Conservation (phyloP, 192 early-diverging fungal genomes). For the Backusella liffmaniae region DNA sequence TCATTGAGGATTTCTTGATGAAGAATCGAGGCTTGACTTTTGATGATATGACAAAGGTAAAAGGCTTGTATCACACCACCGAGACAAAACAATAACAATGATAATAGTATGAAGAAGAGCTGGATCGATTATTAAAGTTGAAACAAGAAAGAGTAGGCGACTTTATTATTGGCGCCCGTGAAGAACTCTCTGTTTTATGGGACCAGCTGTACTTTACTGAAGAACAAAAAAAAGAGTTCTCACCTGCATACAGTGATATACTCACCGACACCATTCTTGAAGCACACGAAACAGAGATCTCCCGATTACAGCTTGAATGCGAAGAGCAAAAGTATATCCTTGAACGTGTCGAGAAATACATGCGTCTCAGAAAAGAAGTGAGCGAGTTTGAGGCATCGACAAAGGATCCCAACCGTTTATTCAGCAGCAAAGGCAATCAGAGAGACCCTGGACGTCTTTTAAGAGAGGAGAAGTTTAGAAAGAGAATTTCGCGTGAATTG, state of each 20-base stretch:
- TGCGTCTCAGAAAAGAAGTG: slow-evolving; percentile 38
- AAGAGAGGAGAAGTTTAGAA: slow-evolving; percentile 51
- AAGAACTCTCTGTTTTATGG: slow-evolving; percentile 39
- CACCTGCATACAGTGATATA: slow-evolving; percentile 2
- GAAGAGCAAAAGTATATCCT: slow-evolving; percentile 44
- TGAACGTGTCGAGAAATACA: slow-evolving; percentile 37
- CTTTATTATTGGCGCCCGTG: slow-evolving; percentile 40
- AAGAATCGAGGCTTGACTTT: slow-evolving; percentile 5
- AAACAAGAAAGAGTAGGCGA: slow-evolving; percentile 41
- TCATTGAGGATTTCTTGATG: neutral
- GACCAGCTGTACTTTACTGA: slow-evolving; percentile 40
- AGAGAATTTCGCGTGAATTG: slow-evolving; percentile 41
- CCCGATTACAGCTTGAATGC: slow-evolving; percentile 32
- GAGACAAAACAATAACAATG: neutral
- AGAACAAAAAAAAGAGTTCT: slow-evolving; percentile 13
- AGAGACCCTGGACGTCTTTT: slow-evolving; percentile 50
- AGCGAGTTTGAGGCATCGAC: slow-evolving; percentile 40
- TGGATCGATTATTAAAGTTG: slow-evolving; percentile 33
- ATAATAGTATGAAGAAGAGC: slow-evolving; percentile 44
- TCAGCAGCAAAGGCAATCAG: slow-evolving; percentile 32
- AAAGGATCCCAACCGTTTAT: slow-evolving; percentile 41
- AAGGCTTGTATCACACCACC: neutral
- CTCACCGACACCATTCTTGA: slow-evolving; percentile 31
- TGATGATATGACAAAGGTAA: slow-evolving; percentile 18
- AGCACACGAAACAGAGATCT: slow-evolving; percentile 42